These are phyloP conservation scores for Knoxia roxburghii DNA, from an alignment of 257 asterid genomes.

Conservation along the genomic window DNA sequence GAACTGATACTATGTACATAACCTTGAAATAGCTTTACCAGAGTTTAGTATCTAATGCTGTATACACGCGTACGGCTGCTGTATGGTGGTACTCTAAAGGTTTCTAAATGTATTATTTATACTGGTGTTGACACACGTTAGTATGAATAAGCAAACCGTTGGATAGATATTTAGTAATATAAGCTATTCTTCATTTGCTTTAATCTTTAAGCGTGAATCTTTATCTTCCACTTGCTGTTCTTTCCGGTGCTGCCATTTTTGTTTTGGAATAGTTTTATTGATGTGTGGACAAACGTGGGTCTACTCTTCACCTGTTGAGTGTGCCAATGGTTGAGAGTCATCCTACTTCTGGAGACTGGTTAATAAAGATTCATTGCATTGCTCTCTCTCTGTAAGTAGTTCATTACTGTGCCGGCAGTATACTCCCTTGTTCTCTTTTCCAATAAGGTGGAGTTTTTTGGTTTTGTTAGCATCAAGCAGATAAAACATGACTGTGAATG, in stretches of 20 bases:
- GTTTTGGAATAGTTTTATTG: not conserved
- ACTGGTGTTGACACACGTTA: slow-evolving; percentile 18
- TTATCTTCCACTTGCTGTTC: slow-evolving; percentile 10
- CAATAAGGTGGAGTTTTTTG: not conserved
- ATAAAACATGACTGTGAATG: not conserved
- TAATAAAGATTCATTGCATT: not conserved
- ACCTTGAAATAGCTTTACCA: slow-evolving; percentile 37
- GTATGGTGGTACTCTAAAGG: slow-evolving; percentile 40
- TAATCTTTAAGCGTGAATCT: slow-evolving; percentile 1
- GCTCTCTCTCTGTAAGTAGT: slow-evolving; percentile 1
- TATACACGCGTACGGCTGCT: slow-evolving; percentile 38
- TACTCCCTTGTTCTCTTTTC: not conserved
- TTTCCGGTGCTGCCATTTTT: not conserved
- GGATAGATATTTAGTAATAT: slow-evolving; percentile 7
- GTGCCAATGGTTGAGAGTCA: not conserved
- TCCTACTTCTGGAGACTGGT: slow-evolving; percentile 4
- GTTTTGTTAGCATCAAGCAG: slow-evolving; percentile 3
- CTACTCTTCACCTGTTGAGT: slow-evolving; percentile 4
- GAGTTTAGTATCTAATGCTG: slow-evolving; percentile 23
- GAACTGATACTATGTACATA: slow-evolving; percentile 40
- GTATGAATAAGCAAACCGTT: slow-evolving; percentile 9
- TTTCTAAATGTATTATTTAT: slow-evolving; percentile 38
- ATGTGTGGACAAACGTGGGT: not conserved
- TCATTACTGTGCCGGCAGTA: not conserved
- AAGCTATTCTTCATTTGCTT: slow-evolving; percentile 6